Percentiles rank a stretch among this genome's conserved stretches.
Conservation (phyloP, 2,329 filamentous ascomycete genomes). For the Verticillium nonalfalfae region DNA sequence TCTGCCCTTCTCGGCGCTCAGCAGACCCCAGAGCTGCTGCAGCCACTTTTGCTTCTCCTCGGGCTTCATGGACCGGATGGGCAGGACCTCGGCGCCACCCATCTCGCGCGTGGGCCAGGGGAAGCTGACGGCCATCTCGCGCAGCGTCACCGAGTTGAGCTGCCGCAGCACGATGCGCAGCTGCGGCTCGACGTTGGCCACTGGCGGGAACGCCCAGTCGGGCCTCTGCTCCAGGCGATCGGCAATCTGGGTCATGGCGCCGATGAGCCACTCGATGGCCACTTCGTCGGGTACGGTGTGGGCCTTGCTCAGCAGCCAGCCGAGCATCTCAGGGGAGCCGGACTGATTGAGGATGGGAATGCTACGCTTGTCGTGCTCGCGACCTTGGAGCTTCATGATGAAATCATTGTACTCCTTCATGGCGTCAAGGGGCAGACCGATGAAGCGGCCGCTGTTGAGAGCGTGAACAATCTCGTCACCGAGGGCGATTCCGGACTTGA, state of each 20-base stretch:
- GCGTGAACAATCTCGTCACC: constrained; percentile 27
- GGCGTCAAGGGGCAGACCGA: constrained; percentile 20
- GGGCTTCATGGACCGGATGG: constrained; percentile 25
- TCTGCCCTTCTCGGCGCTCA: constrained; percentile 14
- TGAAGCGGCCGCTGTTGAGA: constrained; percentile 19
- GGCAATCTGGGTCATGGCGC: constrained; percentile 24
- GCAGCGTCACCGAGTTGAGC: constrained; percentile 20
- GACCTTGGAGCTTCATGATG: constrained; percentile 24
- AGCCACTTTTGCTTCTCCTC: constrained; percentile 27
- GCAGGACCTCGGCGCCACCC: constrained; percentile 25
- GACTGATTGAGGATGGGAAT: constrained; percentile 27
- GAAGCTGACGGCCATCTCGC: constrained; percentile 28
- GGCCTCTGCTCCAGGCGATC: constrained; percentile 20
- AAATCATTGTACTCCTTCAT: constrained; percentile 27
- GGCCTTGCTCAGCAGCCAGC: constrained; percentile 25
- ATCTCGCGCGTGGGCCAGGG: constrained; percentile 28
- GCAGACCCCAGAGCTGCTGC: constrained; percentile 20
- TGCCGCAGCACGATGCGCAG: constrained; percentile 25
- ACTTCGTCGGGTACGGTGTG: constrained; percentile 22
- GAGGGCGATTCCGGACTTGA: constrained; percentile 26
- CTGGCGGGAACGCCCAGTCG: constrained; percentile 22
- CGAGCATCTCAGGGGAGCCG: constrained; percentile 24
- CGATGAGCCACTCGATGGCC: constrained; percentile 25
- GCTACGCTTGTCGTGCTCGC: constrained; percentile 28
- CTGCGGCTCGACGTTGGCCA: constrained; percentile 21